These are phyloP conservation scores for Chondrus crispus DNA, from an alignment of 23 red algal genomes.

Conservation along the genomic window DNA sequence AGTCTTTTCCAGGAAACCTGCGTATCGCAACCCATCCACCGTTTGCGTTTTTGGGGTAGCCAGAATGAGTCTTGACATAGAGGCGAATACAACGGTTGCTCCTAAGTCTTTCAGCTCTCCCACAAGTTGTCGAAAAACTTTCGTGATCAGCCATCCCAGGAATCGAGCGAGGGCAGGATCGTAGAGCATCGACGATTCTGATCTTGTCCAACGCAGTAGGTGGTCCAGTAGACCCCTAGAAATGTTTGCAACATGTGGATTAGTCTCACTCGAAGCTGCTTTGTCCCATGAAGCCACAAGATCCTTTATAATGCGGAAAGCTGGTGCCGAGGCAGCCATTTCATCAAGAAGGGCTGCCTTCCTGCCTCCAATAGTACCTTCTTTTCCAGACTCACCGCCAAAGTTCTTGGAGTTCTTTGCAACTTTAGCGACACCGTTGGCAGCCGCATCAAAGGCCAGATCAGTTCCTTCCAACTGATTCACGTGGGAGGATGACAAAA, in stretches of 20 bases:
- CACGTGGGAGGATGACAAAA: slow-evolving; percentile 68
- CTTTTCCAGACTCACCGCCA: background rate
- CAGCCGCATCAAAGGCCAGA: slow-evolving; percentile 66
- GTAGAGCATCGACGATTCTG: slow-evolving; percentile 63
- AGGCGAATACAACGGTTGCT: slow-evolving; percentile 70
- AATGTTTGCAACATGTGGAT: background rate
- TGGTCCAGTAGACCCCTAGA: slow-evolving; percentile 68
- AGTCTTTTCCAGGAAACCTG: slow-evolving; percentile 72
- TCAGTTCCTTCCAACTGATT: slow-evolving; percentile 70
- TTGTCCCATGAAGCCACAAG: slow-evolving; percentile 62
- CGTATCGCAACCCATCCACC: slow-evolving; percentile 72
- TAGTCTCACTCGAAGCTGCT: slow-evolving; percentile 3
- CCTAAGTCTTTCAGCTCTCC: slow-evolving; percentile 58
- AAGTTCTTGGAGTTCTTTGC: background rate
- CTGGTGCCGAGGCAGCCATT: slow-evolving; percentile 61
- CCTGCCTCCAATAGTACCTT: background rate
- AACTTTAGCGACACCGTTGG: background rate
- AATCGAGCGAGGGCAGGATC: slow-evolving; percentile 71
- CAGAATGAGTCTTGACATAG: slow-evolving; percentile 61
- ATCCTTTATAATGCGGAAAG: slow-evolving; percentile 63
- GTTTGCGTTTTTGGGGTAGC: slow-evolving; percentile 65
- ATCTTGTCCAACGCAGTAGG: slow-evolving; percentile 54
- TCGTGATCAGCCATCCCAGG: slow-evolving; percentile 67
- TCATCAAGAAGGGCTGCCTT: slow-evolving; percentile 55
- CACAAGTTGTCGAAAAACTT: slow-evolving; percentile 79